These are phyloP conservation scores for Fusarium transvaalense DNA, from an alignment of 2,329 filamentous ascomycete genomes.

Conservation along the genomic window DNA sequence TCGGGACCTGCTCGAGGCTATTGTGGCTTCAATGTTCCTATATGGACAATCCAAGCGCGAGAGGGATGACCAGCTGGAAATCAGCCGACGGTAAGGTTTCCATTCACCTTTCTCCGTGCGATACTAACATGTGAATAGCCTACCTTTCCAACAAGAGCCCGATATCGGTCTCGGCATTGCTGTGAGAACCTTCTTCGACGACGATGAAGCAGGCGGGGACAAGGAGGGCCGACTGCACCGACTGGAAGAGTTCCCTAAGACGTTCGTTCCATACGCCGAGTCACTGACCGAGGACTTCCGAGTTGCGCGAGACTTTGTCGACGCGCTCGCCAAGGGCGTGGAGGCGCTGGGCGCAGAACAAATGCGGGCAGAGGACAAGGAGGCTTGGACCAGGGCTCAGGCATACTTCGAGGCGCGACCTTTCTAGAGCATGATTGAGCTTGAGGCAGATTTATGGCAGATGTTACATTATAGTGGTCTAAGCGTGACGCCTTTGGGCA, in stretches of 20 bases:
- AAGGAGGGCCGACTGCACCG: conserved; percentile 60
- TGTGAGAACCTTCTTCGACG: conserved; percentile 82
- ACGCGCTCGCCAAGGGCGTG: conserved; percentile 69
- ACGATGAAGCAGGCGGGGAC: conserved; percentile 71
- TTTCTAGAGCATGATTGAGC: conserved; percentile 49
- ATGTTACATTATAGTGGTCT: conserved; percentile 39
- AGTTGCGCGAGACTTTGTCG: conserved; percentile 69
- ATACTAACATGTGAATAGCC: conserved; percentile 53
- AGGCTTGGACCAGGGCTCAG: conserved; percentile 67
- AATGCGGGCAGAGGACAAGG: conserved; percentile 61
- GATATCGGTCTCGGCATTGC: conserved; percentile 84
- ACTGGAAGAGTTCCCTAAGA: conserved; percentile 64
- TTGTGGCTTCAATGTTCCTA: conserved; percentile 83
- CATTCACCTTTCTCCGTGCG: background rate
- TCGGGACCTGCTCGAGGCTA: conserved; percentile 86
- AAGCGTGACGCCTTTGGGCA: conserved; percentile 42
- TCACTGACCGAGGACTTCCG: conserved; percentile 71
- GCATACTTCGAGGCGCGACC: conserved; percentile 63
- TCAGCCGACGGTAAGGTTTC: conserved; percentile 76
- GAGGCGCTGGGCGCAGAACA: conserved; percentile 64
- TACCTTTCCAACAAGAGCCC: conserved; percentile 77
- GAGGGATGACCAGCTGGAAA: conserved; percentile 72
- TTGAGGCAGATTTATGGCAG: conserved; percentile 36
- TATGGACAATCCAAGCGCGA: conserved; percentile 82
- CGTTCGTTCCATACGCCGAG: conserved; percentile 70